These are phyloP conservation scores for Monascus purpureus DNA, from an alignment of 495 filamentous ascomycete genomes.

Conservation along the genomic window DNA sequence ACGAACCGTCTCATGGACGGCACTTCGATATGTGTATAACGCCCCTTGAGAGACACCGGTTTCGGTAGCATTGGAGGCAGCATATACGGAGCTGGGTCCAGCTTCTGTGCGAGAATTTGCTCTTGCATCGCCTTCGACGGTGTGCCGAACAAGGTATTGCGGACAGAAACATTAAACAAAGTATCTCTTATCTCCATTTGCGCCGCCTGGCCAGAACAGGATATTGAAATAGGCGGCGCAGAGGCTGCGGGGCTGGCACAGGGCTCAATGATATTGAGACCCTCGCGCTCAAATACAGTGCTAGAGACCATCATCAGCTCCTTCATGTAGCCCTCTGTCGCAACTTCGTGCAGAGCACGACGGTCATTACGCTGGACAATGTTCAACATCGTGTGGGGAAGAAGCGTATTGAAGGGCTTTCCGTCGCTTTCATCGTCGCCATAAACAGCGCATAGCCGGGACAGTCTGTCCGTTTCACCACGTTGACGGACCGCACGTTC, in stretches of 20 bases:
- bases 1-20: conserved; percentile 99
- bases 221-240: conserved; percentile 76
- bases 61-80: conserved; percentile 49
- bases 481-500: conserved; percentile 50
- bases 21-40: conserved; percentile 81
- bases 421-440: conserved; percentile 42
- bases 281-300: conserved; percentile 47
- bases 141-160: conserved; percentile 54
- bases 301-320: conserved; percentile 70
- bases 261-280: conserved; percentile 65
- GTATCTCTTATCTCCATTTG: conserved; percentile 54
- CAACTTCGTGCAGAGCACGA: conserved; percentile 52
- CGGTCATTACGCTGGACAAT: conserved; percentile 58
- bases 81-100: conserved; percentile 51
- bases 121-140: conserved; percentile 53
- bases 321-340: conserved; percentile 55
- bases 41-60: conserved; percentile 62
- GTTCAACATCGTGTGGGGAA: conserved; percentile 65
- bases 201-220: conserved; percentile 54
- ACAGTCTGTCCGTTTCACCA: conserved; percentile 29
- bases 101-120: conserved; percentile 53
- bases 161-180: conserved; percentile 64
- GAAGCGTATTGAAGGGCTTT: conserved; percentile 31
- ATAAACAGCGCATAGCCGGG: conserved; percentile 44
- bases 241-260: conserved; percentile 59